These are phyloP conservation scores for Linaria vulgaris DNA, from an alignment of 257 asterid species.

Conservation along the genomic window DNA sequence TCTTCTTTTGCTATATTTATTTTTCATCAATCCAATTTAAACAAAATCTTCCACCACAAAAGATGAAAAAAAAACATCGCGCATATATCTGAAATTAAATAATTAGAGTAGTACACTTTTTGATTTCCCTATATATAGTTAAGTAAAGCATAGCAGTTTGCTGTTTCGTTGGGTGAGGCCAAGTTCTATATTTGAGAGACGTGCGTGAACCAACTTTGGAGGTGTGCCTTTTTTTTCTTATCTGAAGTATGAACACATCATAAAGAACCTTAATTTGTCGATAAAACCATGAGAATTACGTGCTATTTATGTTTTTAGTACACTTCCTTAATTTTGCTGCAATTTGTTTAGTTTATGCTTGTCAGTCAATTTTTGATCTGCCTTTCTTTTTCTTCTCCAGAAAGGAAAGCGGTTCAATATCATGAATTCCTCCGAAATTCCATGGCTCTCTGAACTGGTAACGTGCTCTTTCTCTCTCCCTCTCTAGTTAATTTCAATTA, in stretches of 20 bases:
- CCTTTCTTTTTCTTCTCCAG: neutral
- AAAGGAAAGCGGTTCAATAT: neutral
- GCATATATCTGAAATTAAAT: too few relatives aligned
- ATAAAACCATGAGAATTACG: neutral
- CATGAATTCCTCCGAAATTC: conserved; percentile 18
- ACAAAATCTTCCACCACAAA: too few relatives aligned
- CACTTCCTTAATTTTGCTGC: neutral
- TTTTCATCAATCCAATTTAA: too few relatives aligned
- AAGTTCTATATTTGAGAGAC: too few relatives aligned
- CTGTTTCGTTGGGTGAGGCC: neutral
- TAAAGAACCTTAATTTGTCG: too few relatives aligned
- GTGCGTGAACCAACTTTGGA: too few relatives aligned
- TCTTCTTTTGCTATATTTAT: too few relatives aligned
- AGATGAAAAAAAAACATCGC: too few relatives aligned
- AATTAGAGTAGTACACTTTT: too few relatives aligned
- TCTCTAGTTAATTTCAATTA: too few relatives aligned
- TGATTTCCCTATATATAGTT: neutral
- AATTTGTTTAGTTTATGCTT: neutral
- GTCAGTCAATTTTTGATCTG: neutral
- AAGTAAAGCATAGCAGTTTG: neutral
- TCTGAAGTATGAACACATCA: too few relatives aligned
- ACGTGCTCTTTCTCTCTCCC: conserved; percentile 1
- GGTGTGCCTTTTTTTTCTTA: too few relatives aligned
- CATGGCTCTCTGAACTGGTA: conserved; percentile 28
- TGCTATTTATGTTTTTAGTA: neutral